A percentile compares a stretch with the other conserved stretches of the same genome.
These are phyloP conservation scores for Dothidotthia symphoricarpi DNA, from an alignment of 2,329 filamentous ascomycete species.

Conservation along the genomic window DNA sequence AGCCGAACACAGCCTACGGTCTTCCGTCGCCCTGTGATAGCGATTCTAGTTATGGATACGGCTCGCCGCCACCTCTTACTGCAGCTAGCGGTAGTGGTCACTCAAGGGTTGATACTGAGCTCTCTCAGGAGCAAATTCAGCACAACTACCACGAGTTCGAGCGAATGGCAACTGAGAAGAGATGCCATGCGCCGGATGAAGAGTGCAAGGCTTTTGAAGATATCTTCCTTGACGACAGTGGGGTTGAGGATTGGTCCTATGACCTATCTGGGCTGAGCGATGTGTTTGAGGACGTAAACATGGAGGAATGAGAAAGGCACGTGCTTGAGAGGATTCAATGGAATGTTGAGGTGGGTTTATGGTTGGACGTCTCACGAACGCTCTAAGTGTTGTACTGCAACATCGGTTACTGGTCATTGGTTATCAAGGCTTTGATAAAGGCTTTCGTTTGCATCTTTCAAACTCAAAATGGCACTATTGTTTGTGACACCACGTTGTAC, in stretches of 20 bases:
- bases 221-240: conserved; percentile 17
- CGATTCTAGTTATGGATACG: background rate
- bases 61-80: background rate
- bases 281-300: background rate
- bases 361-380: no score
- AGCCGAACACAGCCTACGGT: background rate
- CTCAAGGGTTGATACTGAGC: background rate
- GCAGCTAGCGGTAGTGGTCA: background rate
- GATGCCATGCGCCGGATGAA: conserved; percentile 6
- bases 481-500: no score
- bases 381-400: no score
- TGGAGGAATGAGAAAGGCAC: background rate
- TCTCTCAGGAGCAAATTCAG: conserved; percentile 14
- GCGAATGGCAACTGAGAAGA: conserved; percentile 1
- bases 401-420: no score
- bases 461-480: no score
- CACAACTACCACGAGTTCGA: conserved; percentile 17
- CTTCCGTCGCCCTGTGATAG: background rate
- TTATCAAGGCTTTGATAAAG: no score
- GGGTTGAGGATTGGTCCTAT: conserved; percentile 3
- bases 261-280: conserved; percentile 6
- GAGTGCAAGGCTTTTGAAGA: conserved; percentile 17
- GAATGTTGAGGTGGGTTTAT: no score
- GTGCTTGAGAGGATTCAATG: no score
- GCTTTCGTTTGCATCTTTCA: no score